Percentiles rank a stretch among this genome's conserved stretches.
Evolutionary conservation across 2,329 filamentous ascomycete genomes (phyloP).

Genomic region (Fusarium duplospermum): DNA sequence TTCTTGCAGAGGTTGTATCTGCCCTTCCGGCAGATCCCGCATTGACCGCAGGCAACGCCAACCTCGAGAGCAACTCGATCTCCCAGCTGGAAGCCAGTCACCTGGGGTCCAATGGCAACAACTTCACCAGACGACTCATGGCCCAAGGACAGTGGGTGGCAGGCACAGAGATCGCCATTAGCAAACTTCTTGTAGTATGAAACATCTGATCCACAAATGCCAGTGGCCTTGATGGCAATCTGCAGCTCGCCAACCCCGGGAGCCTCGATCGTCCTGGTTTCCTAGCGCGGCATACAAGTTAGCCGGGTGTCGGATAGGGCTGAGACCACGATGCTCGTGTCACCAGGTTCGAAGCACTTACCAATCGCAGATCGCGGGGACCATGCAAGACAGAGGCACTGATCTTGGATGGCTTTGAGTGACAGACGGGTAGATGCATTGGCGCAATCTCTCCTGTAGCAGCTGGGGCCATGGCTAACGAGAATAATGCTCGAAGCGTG

Average conservation of each 20-base stretch:
- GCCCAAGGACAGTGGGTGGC: conserved; percentile 73
- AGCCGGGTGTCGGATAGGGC: conserved; percentile 38
- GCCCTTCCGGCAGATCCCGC: conserved; percentile 63
- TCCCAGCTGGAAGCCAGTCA: conserved; percentile 64
- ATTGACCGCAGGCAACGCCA: conserved; percentile 65
- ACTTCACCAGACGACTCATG: conserved; percentile 72
- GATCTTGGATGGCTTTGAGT: conserved; percentile 57
- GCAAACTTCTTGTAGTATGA: conserved; percentile 79
- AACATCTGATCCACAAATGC: conserved; percentile 77
- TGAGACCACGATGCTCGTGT: conserved; percentile 26
- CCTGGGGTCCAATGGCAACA: conserved; percentile 64
- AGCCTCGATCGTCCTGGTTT: conserved; percentile 61
- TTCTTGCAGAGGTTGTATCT: conserved; percentile 72
- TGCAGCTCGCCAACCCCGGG: conserved; percentile 68
- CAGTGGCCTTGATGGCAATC: conserved; percentile 72
- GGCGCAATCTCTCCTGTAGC: conserved; percentile 58
- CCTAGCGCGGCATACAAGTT: conserved; percentile 52
- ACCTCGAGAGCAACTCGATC: conserved; percentile 71
- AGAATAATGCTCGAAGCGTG: conserved; percentile 59
- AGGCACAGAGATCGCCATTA: conserved; percentile 76
- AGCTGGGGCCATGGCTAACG: conserved; percentile 61
- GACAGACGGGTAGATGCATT: conserved; percentile 57
- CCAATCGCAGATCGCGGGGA: conserved; percentile 67
- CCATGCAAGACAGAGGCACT: conserved; percentile 69
- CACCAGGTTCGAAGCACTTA: conserved; percentile 49